Conservation (phyloP, 352 stramenopile genomes). For the Pythium utonaiense region DNA sequence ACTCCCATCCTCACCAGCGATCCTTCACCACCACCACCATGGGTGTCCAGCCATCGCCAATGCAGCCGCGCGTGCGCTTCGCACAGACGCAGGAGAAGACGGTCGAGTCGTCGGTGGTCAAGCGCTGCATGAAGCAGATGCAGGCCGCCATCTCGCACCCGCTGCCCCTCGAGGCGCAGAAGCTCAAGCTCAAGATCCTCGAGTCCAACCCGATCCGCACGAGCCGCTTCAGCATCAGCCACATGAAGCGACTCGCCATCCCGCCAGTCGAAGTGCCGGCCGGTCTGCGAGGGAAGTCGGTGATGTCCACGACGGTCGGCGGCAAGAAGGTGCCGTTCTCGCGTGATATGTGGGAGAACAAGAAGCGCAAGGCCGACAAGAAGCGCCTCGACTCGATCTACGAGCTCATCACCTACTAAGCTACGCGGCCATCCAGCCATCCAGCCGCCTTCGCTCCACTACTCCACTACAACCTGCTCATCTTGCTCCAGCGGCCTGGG, state of each 20-base stretch:
- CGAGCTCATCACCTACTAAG: constrained; percentile 25
- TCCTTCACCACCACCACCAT: constrained; percentile 26
- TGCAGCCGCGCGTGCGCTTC: constrained; percentile 18
- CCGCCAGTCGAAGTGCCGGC: constrained; percentile 54
- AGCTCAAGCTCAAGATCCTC: constrained; percentile 60
- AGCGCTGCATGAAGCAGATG: constrained; percentile 36
- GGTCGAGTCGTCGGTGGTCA: constrained; percentile 30
- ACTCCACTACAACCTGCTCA: background rate
- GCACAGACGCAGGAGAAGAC: constrained; percentile 24
- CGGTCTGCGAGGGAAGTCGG: constrained; percentile 38
- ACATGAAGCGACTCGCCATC: constrained; percentile 58
- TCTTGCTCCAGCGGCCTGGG: background rate
- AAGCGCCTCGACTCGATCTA: constrained; percentile 28
- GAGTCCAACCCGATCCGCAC: constrained; percentile 37
- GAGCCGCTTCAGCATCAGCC: constrained; percentile 51
- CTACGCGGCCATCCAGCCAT: background rate
- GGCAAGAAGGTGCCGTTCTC: constrained; percentile 64
- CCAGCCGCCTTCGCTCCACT: background rate
- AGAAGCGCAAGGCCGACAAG: constrained; percentile 37
- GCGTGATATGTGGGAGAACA: constrained; percentile 63
- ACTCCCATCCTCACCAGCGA: too few species aligned
- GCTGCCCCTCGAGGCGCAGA: constrained; percentile 42
- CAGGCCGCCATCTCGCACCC: constrained; percentile 24
- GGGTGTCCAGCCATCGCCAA: constrained; percentile 34
- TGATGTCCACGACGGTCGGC: constrained; percentile 39